phyloP scores from a whole-genome alignment of 108 stramenopile genomes.

The Tribonema minus region DNA sequence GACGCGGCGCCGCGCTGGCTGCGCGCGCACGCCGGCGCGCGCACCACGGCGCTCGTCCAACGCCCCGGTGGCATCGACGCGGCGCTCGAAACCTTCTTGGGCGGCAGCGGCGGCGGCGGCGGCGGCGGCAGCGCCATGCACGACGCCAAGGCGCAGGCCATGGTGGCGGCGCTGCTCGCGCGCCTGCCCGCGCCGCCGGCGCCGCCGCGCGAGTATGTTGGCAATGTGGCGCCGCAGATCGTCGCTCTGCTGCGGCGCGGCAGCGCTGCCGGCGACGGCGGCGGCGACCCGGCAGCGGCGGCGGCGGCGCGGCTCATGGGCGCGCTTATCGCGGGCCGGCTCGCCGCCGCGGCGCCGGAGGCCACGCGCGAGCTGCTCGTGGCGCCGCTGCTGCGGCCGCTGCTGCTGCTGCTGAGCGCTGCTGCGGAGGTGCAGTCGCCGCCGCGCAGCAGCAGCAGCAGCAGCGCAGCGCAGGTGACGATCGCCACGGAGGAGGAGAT shows the following conservation, averaged over 20 bases:
- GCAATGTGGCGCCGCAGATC: background rate
- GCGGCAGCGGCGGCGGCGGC: background rate
- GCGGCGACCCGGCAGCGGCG: background rate
- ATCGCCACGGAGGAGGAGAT: slow-evolving; percentile 11
- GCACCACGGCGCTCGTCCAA: slow-evolving; percentile 19
- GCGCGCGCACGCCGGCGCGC: slow-evolving; percentile 6
- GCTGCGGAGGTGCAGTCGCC: too few species aligned
- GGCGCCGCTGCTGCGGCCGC: slow-evolving; percentile 22
- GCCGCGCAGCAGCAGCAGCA: background rate
- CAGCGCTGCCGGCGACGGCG: background rate
- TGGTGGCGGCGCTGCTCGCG: background rate
- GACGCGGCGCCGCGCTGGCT: slow-evolving; percentile 26
- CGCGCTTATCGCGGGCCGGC: slow-evolving; percentile 27
- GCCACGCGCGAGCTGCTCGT: slow-evolving; percentile 19
- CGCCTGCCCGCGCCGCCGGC: background rate
- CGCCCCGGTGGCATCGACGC: slow-evolving; percentile 35
- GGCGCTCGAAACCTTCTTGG: slow-evolving; percentile 33
- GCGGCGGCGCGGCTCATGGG: slow-evolving; percentile 28
- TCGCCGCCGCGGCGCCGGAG: slow-evolving; percentile 9
- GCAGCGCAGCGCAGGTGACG: background rate
- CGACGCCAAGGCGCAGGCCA: background rate
- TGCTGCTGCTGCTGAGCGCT: slow-evolving; percentile 1
- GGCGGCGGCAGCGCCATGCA: background rate
- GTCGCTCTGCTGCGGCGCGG: background rate
- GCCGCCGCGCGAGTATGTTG: background rate